Evolutionary conservation across 176 grass and related monocot genomes (phyloP), one percentile per base, ranked within the genome.

Genomic region (Paspalum notatum): DNA sequence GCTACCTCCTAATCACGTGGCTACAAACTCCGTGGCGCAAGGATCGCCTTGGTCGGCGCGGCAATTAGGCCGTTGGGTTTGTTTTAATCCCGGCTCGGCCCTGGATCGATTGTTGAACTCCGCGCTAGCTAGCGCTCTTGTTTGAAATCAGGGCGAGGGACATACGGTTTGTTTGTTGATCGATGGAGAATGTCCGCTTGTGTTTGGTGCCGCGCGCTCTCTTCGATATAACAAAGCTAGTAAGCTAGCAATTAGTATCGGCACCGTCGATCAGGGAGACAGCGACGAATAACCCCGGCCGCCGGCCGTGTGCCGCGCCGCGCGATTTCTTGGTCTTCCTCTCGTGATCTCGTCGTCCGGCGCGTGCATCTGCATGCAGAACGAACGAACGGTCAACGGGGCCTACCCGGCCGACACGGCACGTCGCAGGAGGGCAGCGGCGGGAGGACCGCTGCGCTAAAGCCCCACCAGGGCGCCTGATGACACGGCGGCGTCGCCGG

Each of bases 121-220:
- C 18, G 47, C 4, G 45, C n/a, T n/a, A n/a, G n/a, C n/a, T n/a
- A n/a, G n/a, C n/a, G n/a, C 2, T 50, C 32, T 50, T 51, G 75
- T 88, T 88, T 88, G 68, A 75, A 88, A 84, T 62, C 81, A 15
- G 65, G 52, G 50, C 42, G 86, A 80, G 86, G 50, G 44, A 25
- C 12, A 22, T 4, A 43, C 43, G 12, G 5, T 32, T 10, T 21
- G 44, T 45, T 12, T 8, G 7, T 43, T 43, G 42, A n/a, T n/a
- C n/a, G n/a, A 63, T 46, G 17, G 60, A 52, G 24, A 72, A 72
- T 39, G 66, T 72, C 68, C 56, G 79, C 3, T 78, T 78, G 80
- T 58, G 58, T 58, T 87, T 83, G 74, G 63, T 59, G 68, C 48
- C 10, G 18, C 25, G 14, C 66, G 61, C 21, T 75, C 6, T 20